These are phyloP conservation scores for peach (Prunus persica) DNA, from an alignment of 306 rosid species.

Conservation along the genomic window Prunus_persica_NCBIv2 NC_034011.1:22314501-22315000, in stretches of 20 bases:
- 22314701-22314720: too few species aligned
- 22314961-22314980: slow-evolving; percentile 7
- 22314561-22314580: slow-evolving; percentile 49
- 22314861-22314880: slow-evolving; percentile 36
- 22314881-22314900: slow-evolving; percentile 30
- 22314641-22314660: not conserved
- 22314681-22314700: slow-evolving; percentile 35
- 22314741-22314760: slow-evolving; percentile 39
- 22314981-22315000: not conserved
- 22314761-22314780: slow-evolving; percentile 26
- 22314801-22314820: slow-evolving; percentile 24
- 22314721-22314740: slow-evolving; percentile 25
- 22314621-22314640: slow-evolving; percentile 22
- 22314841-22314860: slow-evolving; percentile 38
- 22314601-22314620: slow-evolving; percentile 28
- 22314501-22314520: not conserved
- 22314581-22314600: slow-evolving; percentile 13
- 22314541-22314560: slow-evolving; percentile 46
- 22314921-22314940: slow-evolving; percentile 37
- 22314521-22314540: slow-evolving; percentile 32
- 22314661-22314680: slow-evolving; percentile 42
- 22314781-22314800: slow-evolving; percentile 32
- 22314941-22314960: slow-evolving; percentile 22
- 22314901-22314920: slow-evolving; percentile 24
- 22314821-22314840: slow-evolving; percentile 42